Base-by-base conservation (phyloP, 2,329 filamentous ascomycete species). In the Dothistroma septosporum region DNA sequence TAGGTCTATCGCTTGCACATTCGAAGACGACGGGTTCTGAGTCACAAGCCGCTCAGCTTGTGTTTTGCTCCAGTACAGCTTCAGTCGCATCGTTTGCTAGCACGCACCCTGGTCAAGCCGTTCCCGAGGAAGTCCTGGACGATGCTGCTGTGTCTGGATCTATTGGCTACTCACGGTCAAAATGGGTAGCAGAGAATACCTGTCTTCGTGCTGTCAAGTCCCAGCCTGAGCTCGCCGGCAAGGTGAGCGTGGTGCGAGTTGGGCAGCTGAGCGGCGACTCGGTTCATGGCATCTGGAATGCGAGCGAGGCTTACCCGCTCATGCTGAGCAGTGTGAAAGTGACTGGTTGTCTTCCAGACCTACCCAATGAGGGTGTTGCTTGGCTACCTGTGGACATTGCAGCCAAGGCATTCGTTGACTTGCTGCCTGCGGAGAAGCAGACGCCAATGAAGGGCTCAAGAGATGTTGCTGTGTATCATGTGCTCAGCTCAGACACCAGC, bases 161-260 rank as follows among this genome's bases (percentile, higher is more conserved):
- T 0, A 73, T 84, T 5, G 84, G 84, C 4, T 86, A 86, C 65
- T 79, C 81, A 1, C 77, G 77, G 31, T 85, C 82, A 0, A 81
- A 84, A 72, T 85, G 83, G 83, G 81, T 85, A 1, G 83, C 82
- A 1, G 84, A 86, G 72, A 75, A 75, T 19, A 79, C 85, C 10
- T 85, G 82, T 63, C 66, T 75, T 0, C 66, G 73, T 6, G 79
- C 79, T 16, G 69, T 71, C 50, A 58, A 71, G 24, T 31, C 33
- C 4, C 28, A 61, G 54, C 65, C 67, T 1, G 52, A 65, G 33
- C 66, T 78, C 2, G 61, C 60, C 24, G 70, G 77, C 35, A 72
- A 74, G 22, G 75, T 82, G 35, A 74, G 75, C n/a, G 68, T 83
- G 10, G 71, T 80, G 32, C 73, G 78, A 41, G 74, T 80, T 4